phyloP scores from a whole-genome alignment of 768 basidiomycete genomes.

The Leccinum variicolor region DNA sequence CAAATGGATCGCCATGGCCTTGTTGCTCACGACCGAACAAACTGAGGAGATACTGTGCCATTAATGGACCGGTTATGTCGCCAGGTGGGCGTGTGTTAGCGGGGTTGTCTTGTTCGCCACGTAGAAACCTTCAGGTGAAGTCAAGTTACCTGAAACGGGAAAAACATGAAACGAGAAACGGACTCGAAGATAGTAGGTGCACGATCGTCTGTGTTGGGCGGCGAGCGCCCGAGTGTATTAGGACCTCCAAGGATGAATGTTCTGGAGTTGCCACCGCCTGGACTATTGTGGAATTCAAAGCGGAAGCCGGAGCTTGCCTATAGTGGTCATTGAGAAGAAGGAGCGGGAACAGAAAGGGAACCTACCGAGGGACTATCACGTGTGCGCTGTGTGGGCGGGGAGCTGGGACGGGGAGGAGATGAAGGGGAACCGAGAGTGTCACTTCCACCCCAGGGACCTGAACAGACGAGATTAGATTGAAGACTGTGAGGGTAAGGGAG shows the following conservation, averaged over 20 bases:
- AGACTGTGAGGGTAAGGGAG: not conserved
- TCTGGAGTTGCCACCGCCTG: constrained; percentile 27
- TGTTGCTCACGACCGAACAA: constrained; percentile 42
- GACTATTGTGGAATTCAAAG: constrained; percentile 35
- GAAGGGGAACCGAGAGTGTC: not conserved
- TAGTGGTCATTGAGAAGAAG: not conserved
- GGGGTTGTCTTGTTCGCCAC: constrained; percentile 21
- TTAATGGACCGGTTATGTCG: constrained; percentile 55
- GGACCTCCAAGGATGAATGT: constrained; percentile 38
- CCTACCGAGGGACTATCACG: constrained; percentile 18
- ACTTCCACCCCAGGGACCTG: constrained; percentile 8
- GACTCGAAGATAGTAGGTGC: constrained; percentile 54
- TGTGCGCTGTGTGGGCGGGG: constrained; percentile 14
- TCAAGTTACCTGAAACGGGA: not conserved
- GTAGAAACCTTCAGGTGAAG: constrained; percentile 32
- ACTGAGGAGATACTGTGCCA: constrained; percentile 72
- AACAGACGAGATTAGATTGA: not conserved
- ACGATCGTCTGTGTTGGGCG: constrained; percentile 25
- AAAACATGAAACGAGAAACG: constrained; percentile 16
- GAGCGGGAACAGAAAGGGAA: not conserved
- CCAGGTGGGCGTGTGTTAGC: constrained; percentile 24
- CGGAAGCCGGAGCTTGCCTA: constrained; percentile 27
- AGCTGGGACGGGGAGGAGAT: constrained; percentile 9
- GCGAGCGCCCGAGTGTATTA: constrained; percentile 23
- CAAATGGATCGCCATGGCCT: constrained; percentile 39